Percentiles rank a stretch among this genome's conserved stretches.
phyloP scores from a whole-genome alignment of 2,329 filamentous ascomycete species.

The Chalaropsis ovoidea region DNA sequence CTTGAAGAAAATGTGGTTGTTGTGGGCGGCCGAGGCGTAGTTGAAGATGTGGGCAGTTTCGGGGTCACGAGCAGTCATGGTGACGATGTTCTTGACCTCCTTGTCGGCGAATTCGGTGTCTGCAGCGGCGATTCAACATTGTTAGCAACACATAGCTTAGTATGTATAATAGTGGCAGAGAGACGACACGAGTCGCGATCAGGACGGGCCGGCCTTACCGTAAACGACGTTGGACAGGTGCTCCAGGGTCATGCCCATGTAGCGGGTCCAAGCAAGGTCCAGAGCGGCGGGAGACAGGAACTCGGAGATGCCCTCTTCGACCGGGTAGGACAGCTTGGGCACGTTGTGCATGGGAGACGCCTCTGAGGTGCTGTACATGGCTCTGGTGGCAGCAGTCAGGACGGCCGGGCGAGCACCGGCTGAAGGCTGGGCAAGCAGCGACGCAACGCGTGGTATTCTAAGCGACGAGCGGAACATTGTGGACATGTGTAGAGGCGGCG shows the following conservation, averaged over 20 bases:
- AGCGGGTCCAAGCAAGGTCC: slow-evolving; percentile 68
- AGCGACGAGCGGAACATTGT: slow-evolving; percentile 47
- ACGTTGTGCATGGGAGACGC: slow-evolving; percentile 35
- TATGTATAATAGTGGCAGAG: too few relatives aligned
- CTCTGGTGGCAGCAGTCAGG: slow-evolving; percentile 34
- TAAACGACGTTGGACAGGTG: slow-evolving; percentile 65
- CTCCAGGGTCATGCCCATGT: slow-evolving; percentile 63
- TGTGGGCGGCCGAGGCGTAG: slow-evolving; percentile 90
- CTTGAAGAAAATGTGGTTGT: slow-evolving; percentile 77
- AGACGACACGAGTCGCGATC: not conserved
- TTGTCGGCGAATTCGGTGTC: slow-evolving; percentile 55
- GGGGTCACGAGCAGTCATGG: slow-evolving; percentile 70
- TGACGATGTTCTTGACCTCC: slow-evolving; percentile 55
- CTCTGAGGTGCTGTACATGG: slow-evolving; percentile 39
- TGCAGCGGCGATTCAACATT: slow-evolving; percentile 31
- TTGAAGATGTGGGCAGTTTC: slow-evolving; percentile 76
- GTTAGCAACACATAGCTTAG: not conserved
- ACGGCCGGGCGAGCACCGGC: slow-evolving; percentile 32
- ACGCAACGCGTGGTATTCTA: slow-evolving; percentile 41
- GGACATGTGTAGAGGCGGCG: slow-evolving; percentile 28
- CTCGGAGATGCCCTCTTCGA: slow-evolving; percentile 49
- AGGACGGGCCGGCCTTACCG: slow-evolving; percentile 44
- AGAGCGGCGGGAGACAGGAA: slow-evolving; percentile 62
- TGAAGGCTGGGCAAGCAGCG: slow-evolving; percentile 26
- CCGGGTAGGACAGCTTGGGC: slow-evolving; percentile 39